Evolutionary conservation across 1,284 basidiomycete genomes (phyloP), one percentile per base, ranked within the genome.

Genomic region (Volvariella surrecta): DNA sequence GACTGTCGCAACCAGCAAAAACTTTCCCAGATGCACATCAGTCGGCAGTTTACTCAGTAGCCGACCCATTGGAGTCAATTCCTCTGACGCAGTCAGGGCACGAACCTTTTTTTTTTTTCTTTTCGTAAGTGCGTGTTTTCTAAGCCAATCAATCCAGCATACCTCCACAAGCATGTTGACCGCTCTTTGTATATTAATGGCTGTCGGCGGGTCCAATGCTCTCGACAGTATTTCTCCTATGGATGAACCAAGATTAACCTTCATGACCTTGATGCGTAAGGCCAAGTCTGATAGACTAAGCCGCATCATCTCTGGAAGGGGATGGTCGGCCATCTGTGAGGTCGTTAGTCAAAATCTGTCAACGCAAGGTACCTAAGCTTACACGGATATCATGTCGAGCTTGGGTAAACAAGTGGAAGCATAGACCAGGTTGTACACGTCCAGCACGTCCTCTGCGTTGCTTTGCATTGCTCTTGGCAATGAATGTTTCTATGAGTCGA

Each of bases 21-120:
- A 91, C 66, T 99, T 98, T 40, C 89, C 94, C 15, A 99, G 77
- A 58, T 99, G 92, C 20, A 99, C 94, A 57, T 99, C 96, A 39
- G 89, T 91, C 0, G 96, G 96, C 37, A 99, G 70, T 58, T 91
- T 89, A 66, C 89, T 91, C 37, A 99, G 71, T 22, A 97, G 70
- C 40, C 87, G 73, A 22, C 96, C 96, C 74, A 99, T 87, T 0
- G 93, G 85, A 1, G 96, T 99, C 53, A 99, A 97, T 24, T 97
- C 92, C 60, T 98, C 93, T 1, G 68, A 71, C 0, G 76, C 55
- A 1, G 92, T 97, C 42, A 99, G 65, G 3, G 95, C 92, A 49
- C 88, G 78, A 49, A 86, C 86, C 82, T 86, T 43, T 16, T 35
- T 17, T 15, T 40, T 18, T 31, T 15, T 30, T 13, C n/a, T 15